Conservation (phyloP, 208 protist genomes). For the Acanthamoeba healyi region DNA sequence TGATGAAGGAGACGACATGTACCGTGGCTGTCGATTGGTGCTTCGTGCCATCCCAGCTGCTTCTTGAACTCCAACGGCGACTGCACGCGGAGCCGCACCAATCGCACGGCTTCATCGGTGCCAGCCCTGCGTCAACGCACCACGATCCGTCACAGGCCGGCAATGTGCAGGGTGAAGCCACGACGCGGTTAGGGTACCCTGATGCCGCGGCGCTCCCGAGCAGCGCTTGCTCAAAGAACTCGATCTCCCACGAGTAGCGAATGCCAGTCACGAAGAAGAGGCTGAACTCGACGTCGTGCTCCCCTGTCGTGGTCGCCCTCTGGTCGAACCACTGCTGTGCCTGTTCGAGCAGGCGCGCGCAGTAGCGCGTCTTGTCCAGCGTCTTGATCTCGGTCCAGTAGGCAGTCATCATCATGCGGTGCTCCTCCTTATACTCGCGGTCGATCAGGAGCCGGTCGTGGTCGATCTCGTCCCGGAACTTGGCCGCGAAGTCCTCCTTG, state of each 20-base stretch:
- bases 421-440: slow-evolving; percentile 6
- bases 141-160: no score
- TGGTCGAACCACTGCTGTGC: background rate
- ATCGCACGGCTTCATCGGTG: background rate
- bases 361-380: background rate
- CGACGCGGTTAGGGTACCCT: no score
- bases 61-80: background rate
- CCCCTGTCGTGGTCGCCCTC: background rate
- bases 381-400: background rate
- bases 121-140: no score
- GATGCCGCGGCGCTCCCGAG: no score
- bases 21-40: background rate
- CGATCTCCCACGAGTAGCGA: slow-evolving; percentile 1
- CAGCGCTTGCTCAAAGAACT: background rate
- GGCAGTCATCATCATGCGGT: slow-evolving; percentile 25
- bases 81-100: background rate
- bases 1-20: no score
- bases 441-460: background rate
- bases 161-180: no score
- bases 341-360: background rate
- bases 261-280: slow-evolving; percentile 27
- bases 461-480: background rate
- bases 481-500: background rate
- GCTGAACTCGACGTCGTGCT: background rate
- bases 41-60: background rate